phyloP scores from a whole-genome alignment of 495 filamentous ascomycete species.

The Penicillium herquei region DNA sequence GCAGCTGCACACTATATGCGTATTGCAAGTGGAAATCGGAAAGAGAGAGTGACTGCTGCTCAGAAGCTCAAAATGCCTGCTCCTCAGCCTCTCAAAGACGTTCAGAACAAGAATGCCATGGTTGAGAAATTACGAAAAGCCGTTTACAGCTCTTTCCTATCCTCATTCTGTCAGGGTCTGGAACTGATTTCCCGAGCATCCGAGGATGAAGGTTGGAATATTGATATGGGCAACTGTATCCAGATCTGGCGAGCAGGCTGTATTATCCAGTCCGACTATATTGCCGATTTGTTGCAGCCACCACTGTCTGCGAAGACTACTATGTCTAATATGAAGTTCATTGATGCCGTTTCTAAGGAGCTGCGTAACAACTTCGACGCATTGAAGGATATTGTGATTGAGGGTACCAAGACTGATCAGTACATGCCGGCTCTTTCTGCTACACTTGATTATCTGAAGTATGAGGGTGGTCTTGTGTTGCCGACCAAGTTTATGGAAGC shows the following conservation, averaged over 20 bases:
- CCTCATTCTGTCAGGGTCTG: constrained; percentile 65
- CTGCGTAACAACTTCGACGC: constrained; percentile 49
- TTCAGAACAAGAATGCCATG: constrained; percentile 46
- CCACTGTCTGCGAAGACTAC: constrained; percentile 32
- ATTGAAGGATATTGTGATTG: constrained; percentile 58
- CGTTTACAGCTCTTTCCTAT: constrained; percentile 62
- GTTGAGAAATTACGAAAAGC: constrained; percentile 60
- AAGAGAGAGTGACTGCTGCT: constrained; percentile 48
- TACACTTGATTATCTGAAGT: constrained; percentile 70
- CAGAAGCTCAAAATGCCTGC: constrained; percentile 43
- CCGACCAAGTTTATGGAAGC: constrained; percentile 75
- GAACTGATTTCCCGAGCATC: constrained; percentile 63
- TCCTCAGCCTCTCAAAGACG: constrained; percentile 39
- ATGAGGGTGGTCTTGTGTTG: constrained; percentile 51
- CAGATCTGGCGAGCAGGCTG: constrained; percentile 73
- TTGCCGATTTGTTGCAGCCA: constrained; percentile 56
- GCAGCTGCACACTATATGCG: constrained; percentile 64
- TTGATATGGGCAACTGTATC: constrained; percentile 57
- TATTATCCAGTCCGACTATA: constrained; percentile 69
- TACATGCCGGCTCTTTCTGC: constrained; percentile 63
- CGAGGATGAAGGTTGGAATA: constrained; percentile 60
- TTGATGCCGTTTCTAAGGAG: constrained; percentile 52
- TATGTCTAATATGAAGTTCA: constrained; percentile 44
- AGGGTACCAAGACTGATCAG: constrained; percentile 58
- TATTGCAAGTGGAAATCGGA: constrained; percentile 61